Conservation (phyloP, 2,329 filamentous ascomycete genomes). For the Aspergillus quadrilineatus region DNA sequence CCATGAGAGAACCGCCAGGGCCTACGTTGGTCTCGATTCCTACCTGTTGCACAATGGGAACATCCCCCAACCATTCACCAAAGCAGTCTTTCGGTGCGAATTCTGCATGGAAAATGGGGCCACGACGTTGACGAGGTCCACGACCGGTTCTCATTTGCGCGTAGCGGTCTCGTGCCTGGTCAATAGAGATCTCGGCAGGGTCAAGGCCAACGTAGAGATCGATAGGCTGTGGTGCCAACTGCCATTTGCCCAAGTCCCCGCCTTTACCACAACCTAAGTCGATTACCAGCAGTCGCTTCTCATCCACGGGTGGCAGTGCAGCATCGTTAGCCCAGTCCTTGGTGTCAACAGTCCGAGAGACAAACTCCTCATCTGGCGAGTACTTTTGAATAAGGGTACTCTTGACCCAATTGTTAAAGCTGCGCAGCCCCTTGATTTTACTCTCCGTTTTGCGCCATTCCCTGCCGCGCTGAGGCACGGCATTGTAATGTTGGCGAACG, state of each 20-base stretch:
- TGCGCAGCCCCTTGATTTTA: conserved; percentile 88
- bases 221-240: conserved; percentile 86
- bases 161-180: conserved; percentile 85
- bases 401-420: conserved; percentile 99
- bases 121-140: conserved; percentile 53
- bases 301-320: conserved; percentile 31
- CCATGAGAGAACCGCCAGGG: conserved; percentile 53
- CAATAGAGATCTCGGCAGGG: conserved; percentile 86
- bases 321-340: conserved; percentile 46
- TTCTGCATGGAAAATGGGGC: conserved; percentile 74
- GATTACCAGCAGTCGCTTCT: conserved; percentile 71
- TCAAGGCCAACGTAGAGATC: conserved; percentile 92
- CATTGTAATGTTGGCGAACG: conserved; percentile 92
- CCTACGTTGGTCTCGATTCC: conserved; percentile 76
- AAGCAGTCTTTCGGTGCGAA: conserved; percentile 94
- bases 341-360: conserved; percentile 50
- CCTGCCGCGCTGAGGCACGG: conserved; percentile 85
- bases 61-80: conserved; percentile 74
- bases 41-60: conserved; percentile 79
- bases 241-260: conserved; percentile 93
- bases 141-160: conserved; percentile 64
- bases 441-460: conserved; percentile 95
- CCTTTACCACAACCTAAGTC: conserved; percentile 97
- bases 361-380: conserved; percentile 73
- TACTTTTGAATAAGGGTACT: conserved; percentile 97